phyloP scores from a whole-genome alignment of 2,329 filamentous ascomycete genomes.

The Monosporascus cannonballus region DNA sequence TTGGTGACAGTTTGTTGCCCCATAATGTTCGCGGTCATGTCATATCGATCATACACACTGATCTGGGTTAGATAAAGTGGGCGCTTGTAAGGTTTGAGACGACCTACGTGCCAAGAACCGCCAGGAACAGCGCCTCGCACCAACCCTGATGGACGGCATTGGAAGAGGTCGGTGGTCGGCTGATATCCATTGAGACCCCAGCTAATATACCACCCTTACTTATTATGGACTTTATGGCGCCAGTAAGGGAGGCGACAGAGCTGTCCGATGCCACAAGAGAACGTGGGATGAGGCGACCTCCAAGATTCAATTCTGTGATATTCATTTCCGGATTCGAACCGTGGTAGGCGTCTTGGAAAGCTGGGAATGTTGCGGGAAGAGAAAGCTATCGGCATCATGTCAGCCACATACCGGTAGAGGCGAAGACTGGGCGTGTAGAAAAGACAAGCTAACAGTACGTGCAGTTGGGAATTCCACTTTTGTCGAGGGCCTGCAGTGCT shows the following conservation, averaged over 20 bases:
- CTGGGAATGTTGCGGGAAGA: conserved; percentile 2
- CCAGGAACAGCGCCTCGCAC: conserved; percentile 24
- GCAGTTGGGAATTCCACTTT: conserved; percentile 9
- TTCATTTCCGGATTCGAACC: conserved; percentile 3
- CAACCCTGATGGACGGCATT: conserved; percentile 29
- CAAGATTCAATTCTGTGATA: conserved; percentile 10
- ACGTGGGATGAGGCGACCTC: conserved; percentile 9
- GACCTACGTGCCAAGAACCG: conserved; percentile 16
- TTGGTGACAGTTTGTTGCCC: conserved; percentile 20
- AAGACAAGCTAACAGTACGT: not conserved
- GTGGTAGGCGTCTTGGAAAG: conserved; percentile 8
- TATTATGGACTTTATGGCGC: conserved; percentile 21
- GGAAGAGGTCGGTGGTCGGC: conserved; percentile 8
- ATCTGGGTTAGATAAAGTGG: not conserved
- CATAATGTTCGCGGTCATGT: conserved; percentile 8
- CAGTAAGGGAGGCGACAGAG: conserved; percentile 11
- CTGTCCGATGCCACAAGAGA: conserved; percentile 1
- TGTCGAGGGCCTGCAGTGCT: conserved; percentile 4
- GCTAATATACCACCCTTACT: conserved; percentile 19
- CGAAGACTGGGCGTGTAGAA: no score
- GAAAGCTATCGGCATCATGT: not conserved
- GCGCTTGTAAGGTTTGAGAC: conserved; percentile 1
- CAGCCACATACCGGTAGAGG: no score
- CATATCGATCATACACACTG: conserved; percentile 1
- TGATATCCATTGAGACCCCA: conserved; percentile 22